Percentiles rank a stretch among this genome's conserved stretches.
phyloP scores from a whole-genome alignment of 2,329 filamentous ascomycete genomes.

The Phaeosphaeria sp. region DNA sequence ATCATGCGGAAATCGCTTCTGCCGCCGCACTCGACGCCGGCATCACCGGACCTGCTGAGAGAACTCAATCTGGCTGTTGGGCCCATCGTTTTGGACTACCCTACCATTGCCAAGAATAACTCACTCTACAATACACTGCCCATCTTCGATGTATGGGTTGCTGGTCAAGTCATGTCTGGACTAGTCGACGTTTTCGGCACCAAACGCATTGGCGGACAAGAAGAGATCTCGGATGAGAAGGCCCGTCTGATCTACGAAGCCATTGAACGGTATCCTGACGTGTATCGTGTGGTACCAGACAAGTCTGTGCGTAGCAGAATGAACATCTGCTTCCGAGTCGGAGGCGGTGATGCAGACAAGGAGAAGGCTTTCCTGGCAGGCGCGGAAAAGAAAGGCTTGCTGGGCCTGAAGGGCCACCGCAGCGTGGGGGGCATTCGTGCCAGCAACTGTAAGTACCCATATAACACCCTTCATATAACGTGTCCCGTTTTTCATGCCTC shows the following conservation, averaged over 20 bases:
- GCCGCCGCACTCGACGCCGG: slow-evolving; percentile 64
- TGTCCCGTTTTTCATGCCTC: neutral
- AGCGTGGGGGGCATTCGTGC: slow-evolving; percentile 85
- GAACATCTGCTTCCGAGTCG: slow-evolving; percentile 92
- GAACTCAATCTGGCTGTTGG: slow-evolving; percentile 77
- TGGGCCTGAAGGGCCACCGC: slow-evolving; percentile 87
- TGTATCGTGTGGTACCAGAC: slow-evolving; percentile 82
- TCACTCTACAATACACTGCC: slow-evolving; percentile 95
- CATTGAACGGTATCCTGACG: slow-evolving; percentile 73
- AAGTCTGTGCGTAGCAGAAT: slow-evolving; percentile 81
- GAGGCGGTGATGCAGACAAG: slow-evolving; percentile 68
- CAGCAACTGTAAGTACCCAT: slow-evolving; percentile 68
- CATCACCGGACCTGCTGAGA: slow-evolving; percentile 72
- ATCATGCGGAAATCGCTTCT: slow-evolving; percentile 84
- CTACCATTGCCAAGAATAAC: slow-evolving; percentile 88
- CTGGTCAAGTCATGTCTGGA: slow-evolving; percentile 84
- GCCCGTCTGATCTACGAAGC: slow-evolving; percentile 76
- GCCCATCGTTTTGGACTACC: slow-evolving; percentile 82
- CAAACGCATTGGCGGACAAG: slow-evolving; percentile 76
- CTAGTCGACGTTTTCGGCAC: slow-evolving; percentile 70
- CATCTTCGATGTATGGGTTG: slow-evolving; percentile 92
- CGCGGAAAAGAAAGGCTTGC: slow-evolving; percentile 71
- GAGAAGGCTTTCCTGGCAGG: slow-evolving; percentile 84
- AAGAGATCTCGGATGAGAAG: slow-evolving; percentile 76
- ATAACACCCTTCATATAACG: slow-evolving; percentile 1